Conservation (phyloP, 2,329 filamentous ascomycete species). For the Gremmenia infestans region DNA sequence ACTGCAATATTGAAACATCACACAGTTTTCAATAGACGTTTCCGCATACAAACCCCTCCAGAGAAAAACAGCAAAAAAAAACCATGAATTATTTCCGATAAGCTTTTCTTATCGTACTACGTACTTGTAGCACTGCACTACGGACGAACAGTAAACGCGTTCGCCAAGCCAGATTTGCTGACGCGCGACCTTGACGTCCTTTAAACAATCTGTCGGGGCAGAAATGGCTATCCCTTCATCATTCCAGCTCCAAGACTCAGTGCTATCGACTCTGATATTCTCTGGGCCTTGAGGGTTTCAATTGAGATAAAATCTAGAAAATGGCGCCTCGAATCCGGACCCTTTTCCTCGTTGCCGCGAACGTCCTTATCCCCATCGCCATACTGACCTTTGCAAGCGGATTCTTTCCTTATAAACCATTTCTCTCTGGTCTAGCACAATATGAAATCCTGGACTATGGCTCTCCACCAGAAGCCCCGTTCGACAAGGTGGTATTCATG, state of each 20-base stretch:
- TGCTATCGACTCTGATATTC: constrained; percentile 1
- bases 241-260: neutral
- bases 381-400: constrained; percentile 76
- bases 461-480: constrained; percentile 59
- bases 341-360: constrained; percentile 56
- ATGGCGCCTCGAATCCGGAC: constrained; percentile 24
- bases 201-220: neutral
- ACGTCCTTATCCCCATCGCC: constrained; percentile 71
- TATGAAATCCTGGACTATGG: constrained; percentile 55
- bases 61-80: neutral
- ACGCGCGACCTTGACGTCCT: constrained; percentile 9
- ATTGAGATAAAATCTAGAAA: constrained; percentile 8
- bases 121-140: too few relatives aligned
- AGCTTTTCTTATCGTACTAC: constrained; percentile 10
- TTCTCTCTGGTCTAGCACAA: constrained; percentile 76
- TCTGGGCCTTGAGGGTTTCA: constrained; percentile 1
- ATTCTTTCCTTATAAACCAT: constrained; percentile 97
- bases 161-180: constrained; percentile 13
- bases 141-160: constrained; percentile 3
- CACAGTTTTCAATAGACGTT: neutral
- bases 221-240: constrained; percentile 16
- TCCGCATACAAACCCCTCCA: neutral
- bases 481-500: constrained; percentile 94
- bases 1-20: neutral
- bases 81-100: constrained; percentile 3